Conservation (phyloP, 768 basidiomycete species). For the Pholiota conissans region DNA sequence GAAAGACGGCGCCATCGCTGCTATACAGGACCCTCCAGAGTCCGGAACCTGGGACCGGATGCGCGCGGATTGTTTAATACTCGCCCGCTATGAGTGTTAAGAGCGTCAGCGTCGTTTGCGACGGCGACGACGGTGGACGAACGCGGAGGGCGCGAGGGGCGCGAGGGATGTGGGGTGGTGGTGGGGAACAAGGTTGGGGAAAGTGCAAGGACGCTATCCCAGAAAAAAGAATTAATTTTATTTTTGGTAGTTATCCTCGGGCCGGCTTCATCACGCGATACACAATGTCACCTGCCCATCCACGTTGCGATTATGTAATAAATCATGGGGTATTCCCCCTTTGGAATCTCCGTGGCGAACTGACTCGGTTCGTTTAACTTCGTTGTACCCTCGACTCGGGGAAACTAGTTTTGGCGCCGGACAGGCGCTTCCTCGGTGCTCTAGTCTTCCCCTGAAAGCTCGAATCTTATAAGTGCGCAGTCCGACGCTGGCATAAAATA, state of each 20-base stretch:
- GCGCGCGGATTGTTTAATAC: neutral
- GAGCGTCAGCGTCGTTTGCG: neutral
- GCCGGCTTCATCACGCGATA: neutral
- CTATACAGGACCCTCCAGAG: too few species aligned
- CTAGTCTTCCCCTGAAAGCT: neutral
- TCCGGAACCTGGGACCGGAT: too few species aligned
- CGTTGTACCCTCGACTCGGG: neutral
- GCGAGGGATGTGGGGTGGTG: neutral
- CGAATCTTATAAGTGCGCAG: neutral
- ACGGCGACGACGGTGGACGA: neutral
- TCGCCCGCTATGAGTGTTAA: neutral
- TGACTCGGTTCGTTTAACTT: too few species aligned
- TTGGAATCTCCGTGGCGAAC: neutral
- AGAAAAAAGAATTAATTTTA: neutral
- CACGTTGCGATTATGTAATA: neutral
- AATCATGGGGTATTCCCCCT: neutral
- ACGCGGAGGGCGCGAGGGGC: neutral
- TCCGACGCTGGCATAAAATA: neutral
- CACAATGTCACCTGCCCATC: neutral
- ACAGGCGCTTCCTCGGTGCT: neutral
- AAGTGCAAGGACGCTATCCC: neutral
- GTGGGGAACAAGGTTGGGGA: neutral
- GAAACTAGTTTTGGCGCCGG: neutral
- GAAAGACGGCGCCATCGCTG: conserved; percentile 34
- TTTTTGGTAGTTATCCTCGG: neutral